Evolutionary conservation across 73 alveolate genomes (phyloP), one percentile per base, ranked within the genome.

Genomic region (Paramecium sonneborni): DNA sequence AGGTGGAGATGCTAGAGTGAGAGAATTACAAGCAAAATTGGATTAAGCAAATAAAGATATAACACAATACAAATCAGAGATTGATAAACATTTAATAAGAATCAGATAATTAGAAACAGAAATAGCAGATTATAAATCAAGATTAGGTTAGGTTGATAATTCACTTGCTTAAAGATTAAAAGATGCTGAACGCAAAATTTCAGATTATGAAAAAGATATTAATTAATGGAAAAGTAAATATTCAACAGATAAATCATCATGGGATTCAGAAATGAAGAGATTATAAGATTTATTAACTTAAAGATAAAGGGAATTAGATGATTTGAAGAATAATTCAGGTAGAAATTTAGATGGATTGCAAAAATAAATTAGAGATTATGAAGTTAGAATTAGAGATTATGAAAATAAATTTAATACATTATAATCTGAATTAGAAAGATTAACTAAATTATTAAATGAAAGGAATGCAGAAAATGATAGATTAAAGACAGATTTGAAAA

Each of bases 261-360:
- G 90, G 90, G 90, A 79, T 41, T 41, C 74, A 79, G 90, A 79
- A 34, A 43, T 79, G 43, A 79, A 44, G 56, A 79, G 55, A 44
- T 44, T 79, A 44, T 10, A 79, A 43, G 90, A 79, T 43, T 44
- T 41, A n/a, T 10, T 79, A 7, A 20, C 69, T 24, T 79, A 79
- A 46, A 79, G 43, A 44, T 24, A 79, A n/a, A 79, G 72, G 24
- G 90, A 79, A 34, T 79, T 79, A 28, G 69, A 79, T 43, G 90
- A 79, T 44, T 34, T 79, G 1, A 44, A 44, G 18, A 79, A 39
- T 21, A 46, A 46, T 23, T 79, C 38, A 79, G 69, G 76, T 3
- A 79, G 55, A 28, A 26, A 79, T 23, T 43, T 41, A 7, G 90
- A 79, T 43, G 41, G 55, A 18, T 44, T 79, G 26, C 41, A 79